Base-by-base conservation (phyloP, 2,329 filamentous ascomycete species). In the Sporothrix variecibatus region DNA sequence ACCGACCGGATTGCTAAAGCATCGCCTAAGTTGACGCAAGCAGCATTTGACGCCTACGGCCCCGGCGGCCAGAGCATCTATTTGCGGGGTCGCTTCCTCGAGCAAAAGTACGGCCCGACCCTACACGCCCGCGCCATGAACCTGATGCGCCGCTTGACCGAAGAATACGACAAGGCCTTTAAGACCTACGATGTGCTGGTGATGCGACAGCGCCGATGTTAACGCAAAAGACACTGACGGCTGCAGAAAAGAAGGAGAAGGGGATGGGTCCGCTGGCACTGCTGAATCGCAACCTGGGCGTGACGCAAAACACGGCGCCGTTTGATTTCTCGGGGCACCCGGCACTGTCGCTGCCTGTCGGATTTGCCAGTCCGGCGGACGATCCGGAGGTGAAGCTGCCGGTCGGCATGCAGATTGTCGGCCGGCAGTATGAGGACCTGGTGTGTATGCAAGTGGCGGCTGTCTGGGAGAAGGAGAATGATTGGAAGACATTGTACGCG, bases 241-340 rank as follows among this genome's bases (percentile, higher is more conserved):
- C 86, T 1, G 85, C 82, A 0, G 82, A 82, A 70, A 83, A 80
- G 8, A 83, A 85, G 77, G 58, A 17, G 12, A 17, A 7, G 12
- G 58, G 58, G 12, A n/a, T 38, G 28, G 58, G 58, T 6, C 83
- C 83, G 7, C 81, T 81, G 68, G 80, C 82, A 7, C 82, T 83
- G 1, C 82, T 87, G 56, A 84, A 84, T 2, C 81, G 83, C 23
- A 46, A 46, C 46, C 40, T 46, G 2, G 65, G 65, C 26, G 43
- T 51, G 23, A 69, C 65, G 43, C 40, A 28, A 74, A 86, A 85
- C 71, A 84, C 85, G 0, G 82, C 81, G 51, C 82, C 83, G 4
- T 87, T 87, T 78, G 87, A 87, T 79, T 77, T 84, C 3, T 87
- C 85, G 1, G 86, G 85, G 0, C 85, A 87, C 79, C 85, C 85